phyloP scores from a whole-genome alignment of 768 basidiomycete species.

The Podaxis carcinomalis region DNA sequence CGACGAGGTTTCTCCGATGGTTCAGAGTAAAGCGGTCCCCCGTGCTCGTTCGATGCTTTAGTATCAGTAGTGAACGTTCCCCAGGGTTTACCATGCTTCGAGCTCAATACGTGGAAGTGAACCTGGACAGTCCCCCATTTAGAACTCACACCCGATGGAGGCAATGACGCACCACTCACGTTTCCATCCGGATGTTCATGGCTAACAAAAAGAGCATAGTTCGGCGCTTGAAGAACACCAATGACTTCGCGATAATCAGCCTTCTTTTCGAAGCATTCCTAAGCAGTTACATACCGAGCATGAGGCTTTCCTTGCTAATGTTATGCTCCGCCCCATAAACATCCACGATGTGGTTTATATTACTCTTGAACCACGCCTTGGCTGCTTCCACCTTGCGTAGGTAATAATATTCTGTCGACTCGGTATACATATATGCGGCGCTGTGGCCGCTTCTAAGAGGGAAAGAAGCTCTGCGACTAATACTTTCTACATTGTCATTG shows the following conservation, averaged over 20 bases:
- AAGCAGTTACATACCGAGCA: constrained; percentile 34
- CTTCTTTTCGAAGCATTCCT: not conserved
- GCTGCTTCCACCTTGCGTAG: constrained; percentile 60
- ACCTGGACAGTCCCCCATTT: constrained; percentile 29
- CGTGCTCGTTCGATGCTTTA: constrained; percentile 31
- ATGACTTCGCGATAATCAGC: constrained; percentile 36
- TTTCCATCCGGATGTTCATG: constrained; percentile 51
- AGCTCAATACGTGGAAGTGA: constrained; percentile 67
- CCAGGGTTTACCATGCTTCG: constrained; percentile 59
- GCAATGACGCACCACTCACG: constrained; percentile 19
- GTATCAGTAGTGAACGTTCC: constrained; percentile 65
- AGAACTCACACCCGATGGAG: not conserved
- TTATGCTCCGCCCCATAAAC: constrained; percentile 44
- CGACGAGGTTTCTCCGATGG: not conserved
- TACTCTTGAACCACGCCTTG: constrained; percentile 69
- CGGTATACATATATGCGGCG: constrained; percentile 62
- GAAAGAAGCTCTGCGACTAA: constrained; percentile 54
- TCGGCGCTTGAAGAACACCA: constrained; percentile 64
- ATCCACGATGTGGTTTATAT: constrained; percentile 59
- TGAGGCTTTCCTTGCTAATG: constrained; percentile 57
- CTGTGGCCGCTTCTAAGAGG: constrained; percentile 63
- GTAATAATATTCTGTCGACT: constrained; percentile 66
- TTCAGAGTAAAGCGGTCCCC: constrained; percentile 6
- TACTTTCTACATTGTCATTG: constrained; percentile 20
- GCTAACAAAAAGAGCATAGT: constrained; percentile 74